phyloP scores from a whole-genome alignment of 768 basidiomycete species.

The Grammothele lineata region DNA sequence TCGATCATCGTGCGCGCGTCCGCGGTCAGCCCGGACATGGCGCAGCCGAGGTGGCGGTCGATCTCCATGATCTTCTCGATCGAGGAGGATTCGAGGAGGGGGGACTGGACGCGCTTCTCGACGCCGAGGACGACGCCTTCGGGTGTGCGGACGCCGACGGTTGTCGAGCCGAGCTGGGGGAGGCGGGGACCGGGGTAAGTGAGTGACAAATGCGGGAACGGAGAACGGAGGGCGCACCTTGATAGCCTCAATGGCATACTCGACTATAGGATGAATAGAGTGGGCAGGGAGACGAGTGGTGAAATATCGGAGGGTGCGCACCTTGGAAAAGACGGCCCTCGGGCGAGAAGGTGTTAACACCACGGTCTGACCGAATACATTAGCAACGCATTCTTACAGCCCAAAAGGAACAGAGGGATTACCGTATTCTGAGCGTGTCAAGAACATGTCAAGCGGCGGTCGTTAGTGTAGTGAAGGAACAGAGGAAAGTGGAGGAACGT shows the following conservation, averaged over 20 bases:
- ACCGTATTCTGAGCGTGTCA: slow-evolving; percentile 96
- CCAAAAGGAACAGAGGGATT: slow-evolving; percentile 1
- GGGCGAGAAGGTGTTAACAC: slow-evolving; percentile 98
- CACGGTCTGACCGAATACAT: slow-evolving; percentile 60
- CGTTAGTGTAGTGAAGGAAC: neutral
- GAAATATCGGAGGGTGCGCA: slow-evolving; percentile 29
- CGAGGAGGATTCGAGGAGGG: slow-evolving; percentile 89
- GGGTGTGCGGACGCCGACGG: slow-evolving; percentile 89
- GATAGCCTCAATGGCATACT: slow-evolving; percentile 99
- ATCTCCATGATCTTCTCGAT: slow-evolving; percentile 99
- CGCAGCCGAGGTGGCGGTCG: slow-evolving; percentile 92
- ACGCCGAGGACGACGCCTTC: slow-evolving; percentile 92
- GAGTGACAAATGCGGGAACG: neutral
- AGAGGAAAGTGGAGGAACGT: neutral
- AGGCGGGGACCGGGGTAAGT: no score
- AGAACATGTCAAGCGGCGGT: no score
- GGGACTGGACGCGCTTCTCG: slow-evolving; percentile 98
- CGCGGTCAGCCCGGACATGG: slow-evolving; percentile 96
- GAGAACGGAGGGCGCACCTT: slow-evolving; percentile 49
- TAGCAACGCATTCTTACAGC: neutral
- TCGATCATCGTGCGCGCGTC: slow-evolving; percentile 99
- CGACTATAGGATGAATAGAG: slow-evolving; percentile 52
- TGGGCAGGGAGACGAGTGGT: slow-evolving; percentile 5
- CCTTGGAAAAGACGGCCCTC: slow-evolving; percentile 99
- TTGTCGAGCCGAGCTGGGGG: slow-evolving; percentile 90